phyloP scores from a whole-genome alignment of 139 green algal genomes.

The Chlorella vulgaris region DNA sequence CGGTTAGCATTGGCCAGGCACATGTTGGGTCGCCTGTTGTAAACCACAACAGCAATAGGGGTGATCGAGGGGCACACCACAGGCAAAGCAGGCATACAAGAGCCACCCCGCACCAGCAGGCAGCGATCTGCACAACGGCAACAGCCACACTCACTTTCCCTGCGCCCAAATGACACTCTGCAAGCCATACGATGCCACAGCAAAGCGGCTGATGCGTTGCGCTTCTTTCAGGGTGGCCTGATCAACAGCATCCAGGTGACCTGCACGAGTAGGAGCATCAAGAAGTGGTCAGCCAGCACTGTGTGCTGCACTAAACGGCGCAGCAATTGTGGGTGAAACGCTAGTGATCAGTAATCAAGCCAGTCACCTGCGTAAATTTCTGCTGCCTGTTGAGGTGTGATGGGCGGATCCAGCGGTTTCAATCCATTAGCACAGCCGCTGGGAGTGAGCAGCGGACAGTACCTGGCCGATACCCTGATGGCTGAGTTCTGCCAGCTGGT shows the following conservation, averaged over 20 bases:
- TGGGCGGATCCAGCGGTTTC: background rate
- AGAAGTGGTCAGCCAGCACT: background rate
- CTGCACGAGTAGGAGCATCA: background rate
- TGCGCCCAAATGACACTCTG: conserved; percentile 40
- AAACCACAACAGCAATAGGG: background rate
- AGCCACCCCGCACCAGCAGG: background rate
- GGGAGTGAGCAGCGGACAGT: conserved; percentile 12
- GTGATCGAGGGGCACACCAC: background rate
- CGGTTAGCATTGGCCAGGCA: conserved; percentile 34
- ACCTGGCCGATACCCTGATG: background rate
- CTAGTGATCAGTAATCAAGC: no score
- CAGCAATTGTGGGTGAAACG: no score
- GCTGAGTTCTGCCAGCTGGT: background rate
- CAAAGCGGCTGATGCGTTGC: conserved; percentile 36
- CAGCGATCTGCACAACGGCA: background rate
- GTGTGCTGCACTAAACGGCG: background rate
- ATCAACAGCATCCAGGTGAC: conserved; percentile 12
- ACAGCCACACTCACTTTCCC: conserved; percentile 28
- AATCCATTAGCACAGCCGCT: background rate
- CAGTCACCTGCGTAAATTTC: conserved; percentile 31
- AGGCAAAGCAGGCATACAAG: background rate
- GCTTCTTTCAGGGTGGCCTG: background rate
- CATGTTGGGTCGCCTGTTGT: conserved; percentile 23
- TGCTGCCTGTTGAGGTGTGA: conserved; percentile 24
- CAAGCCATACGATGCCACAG: conserved; percentile 41